A percentile compares a stretch with the other conserved stretches of the same genome.
Conservation (phyloP, 2,329 filamentous ascomycete genomes). For the Colletotrichum ledebouriae region DNA sequence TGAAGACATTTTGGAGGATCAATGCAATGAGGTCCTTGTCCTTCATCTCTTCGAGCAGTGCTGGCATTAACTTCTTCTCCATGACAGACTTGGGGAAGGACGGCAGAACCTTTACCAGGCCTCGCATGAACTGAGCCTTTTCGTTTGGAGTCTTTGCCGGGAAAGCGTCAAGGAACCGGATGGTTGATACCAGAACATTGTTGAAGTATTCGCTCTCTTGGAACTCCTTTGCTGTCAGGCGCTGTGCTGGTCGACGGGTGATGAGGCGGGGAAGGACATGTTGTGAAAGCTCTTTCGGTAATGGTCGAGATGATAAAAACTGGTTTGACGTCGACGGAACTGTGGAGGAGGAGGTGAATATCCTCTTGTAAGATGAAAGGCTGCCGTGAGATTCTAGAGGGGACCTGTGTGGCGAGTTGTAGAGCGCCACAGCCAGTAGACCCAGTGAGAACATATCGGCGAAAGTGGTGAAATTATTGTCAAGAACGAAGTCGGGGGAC, state of each 20-base stretch:
- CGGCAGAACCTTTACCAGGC: constrained; percentile 85
- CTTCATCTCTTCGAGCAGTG: constrained; percentile 91
- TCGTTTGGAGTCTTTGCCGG: constrained; percentile 93
- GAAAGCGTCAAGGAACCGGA: constrained; percentile 91
- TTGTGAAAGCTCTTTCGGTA: constrained; percentile 82
- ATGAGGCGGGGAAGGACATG: constrained; percentile 88
- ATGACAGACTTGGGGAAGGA: constrained; percentile 95
- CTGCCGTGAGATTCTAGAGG: constrained; percentile 87
- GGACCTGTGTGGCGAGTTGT: constrained; percentile 93
- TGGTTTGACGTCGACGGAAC: constrained; percentile 86
- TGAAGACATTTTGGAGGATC: constrained; percentile 92
- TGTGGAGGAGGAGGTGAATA: constrained; percentile 83
- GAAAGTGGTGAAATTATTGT: constrained; percentile 85
- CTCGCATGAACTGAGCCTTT: constrained; percentile 92
- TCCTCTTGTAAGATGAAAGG: constrained; percentile 84
- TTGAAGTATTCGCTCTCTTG: constrained; percentile 97
- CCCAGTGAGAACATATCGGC: constrained; percentile 96
- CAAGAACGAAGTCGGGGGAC: constrained; percentile 93
- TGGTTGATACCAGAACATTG: constrained; percentile 95
- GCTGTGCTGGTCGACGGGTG: constrained; percentile 86
- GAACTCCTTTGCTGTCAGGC: constrained; percentile 90
- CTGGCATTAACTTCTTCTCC: constrained; percentile 93
- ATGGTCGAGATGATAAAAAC: constrained; percentile 82
- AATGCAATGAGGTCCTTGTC: constrained; percentile 88
- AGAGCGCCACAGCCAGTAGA: constrained; percentile 87